A percentile compares a stretch with the other conserved stretches of the same genome.
Conservation (phyloP, 1,139 yeast genomes). For the Arxiozyma slooffiae region DNA sequence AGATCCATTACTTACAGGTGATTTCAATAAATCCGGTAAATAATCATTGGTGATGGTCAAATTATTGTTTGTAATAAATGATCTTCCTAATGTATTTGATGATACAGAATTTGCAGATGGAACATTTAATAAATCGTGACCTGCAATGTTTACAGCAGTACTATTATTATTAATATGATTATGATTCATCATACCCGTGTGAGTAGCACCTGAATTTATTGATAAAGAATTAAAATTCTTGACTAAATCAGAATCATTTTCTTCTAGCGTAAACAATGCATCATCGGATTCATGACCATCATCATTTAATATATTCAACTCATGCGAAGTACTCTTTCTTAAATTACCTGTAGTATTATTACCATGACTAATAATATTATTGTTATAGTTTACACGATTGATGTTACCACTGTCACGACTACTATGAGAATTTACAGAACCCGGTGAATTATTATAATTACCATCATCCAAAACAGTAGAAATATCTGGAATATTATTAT, state of each 20-base stretch:
- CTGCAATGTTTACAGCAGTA: neutral
- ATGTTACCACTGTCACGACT: neutral
- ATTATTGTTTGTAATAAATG: constrained; percentile 1
- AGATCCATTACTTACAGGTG: constrained; percentile 14
- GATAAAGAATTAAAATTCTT: constrained; percentile 23
- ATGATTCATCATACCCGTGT: neutral
- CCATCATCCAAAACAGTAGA: constrained; percentile 21
- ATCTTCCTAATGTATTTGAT: neutral
- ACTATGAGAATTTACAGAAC: constrained; percentile 16
- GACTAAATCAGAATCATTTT: constrained; percentile 23
- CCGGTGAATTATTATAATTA: constrained; percentile 4
- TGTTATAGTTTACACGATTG: neutral
- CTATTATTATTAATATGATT: neutral
- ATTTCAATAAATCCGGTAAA: constrained; percentile 28
- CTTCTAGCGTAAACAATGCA: constrained; percentile 37
- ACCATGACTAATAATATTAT: neutral
- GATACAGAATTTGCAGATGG: neutral
- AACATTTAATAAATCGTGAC: neutral
- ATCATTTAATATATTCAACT: constrained; percentile 6
- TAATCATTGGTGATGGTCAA: constrained; percentile 7
- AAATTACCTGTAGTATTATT: neutral
- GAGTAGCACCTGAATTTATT: constrained; percentile 7
- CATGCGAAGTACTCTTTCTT: constrained; percentile 4
- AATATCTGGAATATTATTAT: constrained; percentile 19
- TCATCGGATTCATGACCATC: constrained; percentile 33